These are phyloP conservation scores for Globisporangium radiosum DNA, from an alignment of 352 stramenopile species.

Conservation along the genomic window DNA sequence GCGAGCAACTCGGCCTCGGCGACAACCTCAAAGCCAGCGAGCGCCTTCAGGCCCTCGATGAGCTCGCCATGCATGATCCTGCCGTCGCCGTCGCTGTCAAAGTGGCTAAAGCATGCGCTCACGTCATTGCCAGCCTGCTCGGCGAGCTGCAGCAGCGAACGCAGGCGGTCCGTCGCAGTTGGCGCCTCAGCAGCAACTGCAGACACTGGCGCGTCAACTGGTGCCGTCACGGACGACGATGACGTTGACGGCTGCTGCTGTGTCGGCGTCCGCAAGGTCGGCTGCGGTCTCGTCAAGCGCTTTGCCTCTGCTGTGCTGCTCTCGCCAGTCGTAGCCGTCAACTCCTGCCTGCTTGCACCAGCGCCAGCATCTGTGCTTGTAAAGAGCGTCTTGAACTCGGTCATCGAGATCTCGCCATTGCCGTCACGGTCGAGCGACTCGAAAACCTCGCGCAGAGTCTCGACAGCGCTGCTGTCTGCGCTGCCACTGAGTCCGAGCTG, in stretches of 20 bases:
- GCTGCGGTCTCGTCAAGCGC: neutral
- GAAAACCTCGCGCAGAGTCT: constrained; percentile 36
- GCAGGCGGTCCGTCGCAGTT: constrained; percentile 10
- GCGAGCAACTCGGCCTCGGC: constrained; percentile 25
- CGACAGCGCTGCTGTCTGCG: constrained; percentile 25
- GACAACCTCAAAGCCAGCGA: constrained; percentile 46
- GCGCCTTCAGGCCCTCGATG: constrained; percentile 29
- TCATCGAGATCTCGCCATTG: constrained; percentile 55
- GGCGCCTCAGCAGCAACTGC: neutral
- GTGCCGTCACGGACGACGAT: neutral
- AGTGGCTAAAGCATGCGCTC: constrained; percentile 54
- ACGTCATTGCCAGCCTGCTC: constrained; percentile 40
- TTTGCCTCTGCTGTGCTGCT: neutral
- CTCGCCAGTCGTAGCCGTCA: too few species aligned
- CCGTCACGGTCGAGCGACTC: constrained; percentile 50
- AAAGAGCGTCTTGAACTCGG: constrained; percentile 61
- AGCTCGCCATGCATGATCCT: constrained; percentile 56
- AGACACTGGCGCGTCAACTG: neutral
- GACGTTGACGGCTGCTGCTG: neutral
- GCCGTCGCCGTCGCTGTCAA: constrained; percentile 58
- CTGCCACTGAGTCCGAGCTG: neutral
- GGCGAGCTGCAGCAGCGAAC: constrained; percentile 26
- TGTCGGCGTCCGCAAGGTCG: neutral
- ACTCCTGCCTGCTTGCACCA: neutral
- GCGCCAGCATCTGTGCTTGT: neutral